Percentiles rank a stretch among this genome's conserved stretches.
These are phyloP conservation scores for Teratosphaeria viscida DNA, from an alignment of 2,329 filamentous ascomycete species.

Conservation along the genomic window DNA sequence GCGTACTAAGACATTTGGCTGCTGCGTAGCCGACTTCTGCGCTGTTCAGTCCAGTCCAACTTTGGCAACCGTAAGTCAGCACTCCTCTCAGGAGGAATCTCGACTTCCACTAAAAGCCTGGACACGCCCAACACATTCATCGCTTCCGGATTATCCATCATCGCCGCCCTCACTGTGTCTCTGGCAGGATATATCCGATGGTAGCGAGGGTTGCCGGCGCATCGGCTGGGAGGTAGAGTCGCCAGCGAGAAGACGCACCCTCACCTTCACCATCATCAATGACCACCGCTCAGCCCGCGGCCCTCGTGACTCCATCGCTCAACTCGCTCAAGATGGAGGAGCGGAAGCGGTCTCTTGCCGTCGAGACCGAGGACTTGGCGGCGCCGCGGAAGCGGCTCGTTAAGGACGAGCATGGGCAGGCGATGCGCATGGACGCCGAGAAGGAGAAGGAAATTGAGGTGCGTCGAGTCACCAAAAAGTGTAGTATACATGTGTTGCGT, in stretches of 20 bases:
- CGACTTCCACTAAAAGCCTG: background rate
- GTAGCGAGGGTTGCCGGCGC: background rate
- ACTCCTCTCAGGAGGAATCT: background rate
- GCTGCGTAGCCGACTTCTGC: background rate
- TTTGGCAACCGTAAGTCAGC: background rate
- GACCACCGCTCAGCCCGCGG: slow-evolving; percentile 7
- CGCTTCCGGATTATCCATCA: background rate
- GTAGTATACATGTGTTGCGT: background rate
- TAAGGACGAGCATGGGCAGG: slow-evolving; percentile 61
- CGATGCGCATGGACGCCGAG: slow-evolving; percentile 50
- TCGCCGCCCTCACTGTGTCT: background rate
- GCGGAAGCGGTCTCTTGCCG: slow-evolving; percentile 86
- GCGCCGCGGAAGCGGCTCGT: slow-evolving; percentile 89
- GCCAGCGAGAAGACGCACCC: background rate
- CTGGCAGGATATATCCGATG: background rate
- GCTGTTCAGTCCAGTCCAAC: background rate
- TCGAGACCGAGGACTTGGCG: slow-evolving; percentile 69
- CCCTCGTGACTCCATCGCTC: slow-evolving; percentile 53
- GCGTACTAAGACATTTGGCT: background rate
- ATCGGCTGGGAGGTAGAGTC: background rate
- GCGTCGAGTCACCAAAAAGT: slow-evolving; percentile 38
- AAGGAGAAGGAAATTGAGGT: slow-evolving; percentile 65
- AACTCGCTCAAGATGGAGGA: slow-evolving; percentile 96
- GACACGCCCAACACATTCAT: background rate
- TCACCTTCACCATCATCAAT: slow-evolving; percentile 3